Evolutionary conservation across 371 early-diverging fungal species (phyloP), one percentile per base, ranked within the genome.

Genomic region (Mucor indicus): DNA sequence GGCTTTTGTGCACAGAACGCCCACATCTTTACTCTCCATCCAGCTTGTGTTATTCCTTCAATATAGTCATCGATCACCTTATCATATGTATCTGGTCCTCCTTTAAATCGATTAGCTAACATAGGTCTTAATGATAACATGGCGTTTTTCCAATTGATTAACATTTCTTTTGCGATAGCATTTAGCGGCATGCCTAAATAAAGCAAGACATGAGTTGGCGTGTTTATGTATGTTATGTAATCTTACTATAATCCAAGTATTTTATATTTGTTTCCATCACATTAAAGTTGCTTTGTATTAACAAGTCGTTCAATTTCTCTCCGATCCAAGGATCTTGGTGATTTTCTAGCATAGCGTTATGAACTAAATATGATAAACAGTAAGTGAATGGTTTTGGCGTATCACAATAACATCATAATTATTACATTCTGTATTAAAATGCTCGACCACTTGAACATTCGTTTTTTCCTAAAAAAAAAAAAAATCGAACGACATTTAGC

Each of bases 131-230:
- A 30, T 33, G 67, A 55, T 11, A 55, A 29, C 57, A 72, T 45
- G 6, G 67, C 67, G 24, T 33, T 60, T 48, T 62, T 68, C 73
- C 73, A 72, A 27, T 66, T 66, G 43, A 58, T 53, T 16, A 66
- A 23, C 69, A 72, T 63, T 50, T 72, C 73, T 37, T 39, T 58
- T 11, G 64, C 47, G 38, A 72, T 50, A 6, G 73, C 66, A 42
- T 63, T 50, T 9, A 44, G 36, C 4, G 59, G 53, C 29, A 59
- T 21, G n/a, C 55, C 67, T 68, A 48, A 12, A 21, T 7, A 27
- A 29, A 25, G 35, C 11, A 19, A 8, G 40, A 27, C 16, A 30
- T 15, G 13, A 15, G 4, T 19, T 16, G 30, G 22, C 6, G 5
- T 20, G 17, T 23, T 2, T 16, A 4, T 9, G 10, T 21, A 4